Conservation (phyloP, 805 yeast species). For the Starmerella tilneyi region DNA sequence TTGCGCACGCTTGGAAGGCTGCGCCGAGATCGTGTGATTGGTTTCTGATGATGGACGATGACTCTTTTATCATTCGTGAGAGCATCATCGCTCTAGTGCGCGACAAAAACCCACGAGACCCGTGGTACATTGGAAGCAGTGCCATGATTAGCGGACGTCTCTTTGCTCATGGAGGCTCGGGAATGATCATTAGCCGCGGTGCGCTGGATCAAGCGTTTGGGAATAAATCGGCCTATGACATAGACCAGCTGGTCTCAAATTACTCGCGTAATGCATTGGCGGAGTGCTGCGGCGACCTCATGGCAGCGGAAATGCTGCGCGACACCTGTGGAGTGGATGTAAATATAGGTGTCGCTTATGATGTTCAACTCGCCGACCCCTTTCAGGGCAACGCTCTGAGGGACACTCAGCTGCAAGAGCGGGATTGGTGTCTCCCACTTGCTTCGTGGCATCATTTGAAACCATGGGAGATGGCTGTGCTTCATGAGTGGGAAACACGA, state of each 20-base stretch:
- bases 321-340: constrained; percentile 17
- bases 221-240: constrained; percentile 7
- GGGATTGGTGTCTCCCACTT: constrained; percentile 14
- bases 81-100: constrained; percentile 25
- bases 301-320: constrained; percentile 27
- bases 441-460: constrained; percentile 6
- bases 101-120: constrained; percentile 24
- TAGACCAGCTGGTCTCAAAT: constrained; percentile 12
- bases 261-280: constrained; percentile 23
- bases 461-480: constrained; percentile 15
- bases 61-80: constrained; percentile 28
- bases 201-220: constrained; percentile 26
- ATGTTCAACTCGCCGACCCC: not conserved
- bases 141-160: constrained; percentile 15
- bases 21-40: constrained; percentile 28
- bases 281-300: constrained; percentile 32
- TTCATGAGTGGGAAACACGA: constrained; percentile 9
- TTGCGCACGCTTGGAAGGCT: constrained; percentile 29
- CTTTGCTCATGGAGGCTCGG: constrained; percentile 34
- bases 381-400: constrained; percentile 3
- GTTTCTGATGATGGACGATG: constrained; percentile 33
- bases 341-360: constrained; percentile 9
- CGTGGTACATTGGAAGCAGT: constrained; percentile 4
- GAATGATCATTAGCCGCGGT: constrained; percentile 30
- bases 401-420: constrained; percentile 1